Conservation (phyloP, 2,329 filamentous ascomycete genomes). For the Pseudogymnoascus sp. region DNA sequence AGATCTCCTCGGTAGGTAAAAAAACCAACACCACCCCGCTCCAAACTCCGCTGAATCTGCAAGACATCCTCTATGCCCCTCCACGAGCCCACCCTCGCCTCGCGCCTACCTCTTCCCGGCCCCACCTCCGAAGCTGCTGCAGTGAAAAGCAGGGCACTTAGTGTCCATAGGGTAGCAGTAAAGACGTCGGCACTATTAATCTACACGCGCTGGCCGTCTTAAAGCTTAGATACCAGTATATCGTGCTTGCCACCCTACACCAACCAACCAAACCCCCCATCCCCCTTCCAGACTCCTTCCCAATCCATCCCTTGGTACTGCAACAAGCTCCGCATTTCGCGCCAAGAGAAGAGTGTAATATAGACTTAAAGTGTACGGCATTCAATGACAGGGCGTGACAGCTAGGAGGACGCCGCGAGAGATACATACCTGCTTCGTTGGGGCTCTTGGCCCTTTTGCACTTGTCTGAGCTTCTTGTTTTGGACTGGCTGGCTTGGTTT, state of each 20-base stretch:
- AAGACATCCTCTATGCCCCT: not conserved
- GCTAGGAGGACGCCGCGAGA: not conserved
- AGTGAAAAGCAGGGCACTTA: not conserved
- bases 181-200: not conserved
- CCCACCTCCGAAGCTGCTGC: not conserved
- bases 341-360: not conserved
- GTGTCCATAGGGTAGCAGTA: not conserved
- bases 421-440: not conserved
- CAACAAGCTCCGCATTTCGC: not conserved
- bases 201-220: not conserved
- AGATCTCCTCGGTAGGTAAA: not conserved
- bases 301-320: not conserved
- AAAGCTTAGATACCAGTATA: not conserved
- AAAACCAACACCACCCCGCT: not conserved
- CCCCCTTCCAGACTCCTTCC: not conserved
- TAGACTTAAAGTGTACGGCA: not conserved
- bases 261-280: not conserved
- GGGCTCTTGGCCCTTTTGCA: slow-evolving; percentile 5
- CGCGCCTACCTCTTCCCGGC: not conserved
- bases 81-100: not conserved
- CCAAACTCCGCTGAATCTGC: not conserved
- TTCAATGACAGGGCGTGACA: not conserved
- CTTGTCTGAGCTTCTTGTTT: not conserved
- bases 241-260: not conserved
- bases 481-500: not conserved